Base-by-base conservation (phyloP, 768 basidiomycete species). In the Boletellus ananas region DNA sequence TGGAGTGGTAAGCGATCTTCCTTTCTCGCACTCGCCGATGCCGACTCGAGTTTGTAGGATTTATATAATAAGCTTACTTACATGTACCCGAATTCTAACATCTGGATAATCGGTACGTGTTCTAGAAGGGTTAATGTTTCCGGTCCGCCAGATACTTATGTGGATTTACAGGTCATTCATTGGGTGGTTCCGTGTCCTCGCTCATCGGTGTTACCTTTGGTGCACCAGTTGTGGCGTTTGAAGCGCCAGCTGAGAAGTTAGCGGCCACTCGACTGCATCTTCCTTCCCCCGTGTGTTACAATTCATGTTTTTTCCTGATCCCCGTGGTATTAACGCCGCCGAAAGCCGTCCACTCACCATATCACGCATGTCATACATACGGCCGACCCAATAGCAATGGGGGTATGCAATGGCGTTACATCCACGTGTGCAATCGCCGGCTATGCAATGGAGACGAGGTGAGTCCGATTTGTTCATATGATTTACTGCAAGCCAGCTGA, bases 341-440 rank as follows among this genome's bases (percentile, higher is more conserved):
- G 27, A 16, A 58, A 88, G 85, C 87, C 85, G 0, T 83, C 84
- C 2, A 75, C 76, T 0, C 79, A 83, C 3, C 87, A 90, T 55
- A 74, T 95, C 36, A 93, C 87, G 0, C 92, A 97, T 60, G 76
- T 97, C 8, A 95, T 89, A 61, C 87, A 97, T 63, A 97, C 88
- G 1, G 94, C 87, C 18, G 95, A 98, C 74, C 94, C 94, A 0
- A 90, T 97, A 33, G 80, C 94, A 3, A 88, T 89, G 80, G 90
- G 89, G 1, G 76, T 76, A 0, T 94, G 91, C 61, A 93, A 74
- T 12, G 92, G 91, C 12, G 73, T 87, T 1, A 72, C 78, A 9
- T 94, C 88, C 0, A 68, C 79, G 1, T 99, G 95, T 65, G 81
- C 85, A 14, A 77, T 90, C 31, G 91, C 74, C 0, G 94, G 95